These are phyloP conservation scores for Leccinum ochraceum DNA, from an alignment of 768 basidiomycete genomes.

Conservation along the genomic window DNA sequence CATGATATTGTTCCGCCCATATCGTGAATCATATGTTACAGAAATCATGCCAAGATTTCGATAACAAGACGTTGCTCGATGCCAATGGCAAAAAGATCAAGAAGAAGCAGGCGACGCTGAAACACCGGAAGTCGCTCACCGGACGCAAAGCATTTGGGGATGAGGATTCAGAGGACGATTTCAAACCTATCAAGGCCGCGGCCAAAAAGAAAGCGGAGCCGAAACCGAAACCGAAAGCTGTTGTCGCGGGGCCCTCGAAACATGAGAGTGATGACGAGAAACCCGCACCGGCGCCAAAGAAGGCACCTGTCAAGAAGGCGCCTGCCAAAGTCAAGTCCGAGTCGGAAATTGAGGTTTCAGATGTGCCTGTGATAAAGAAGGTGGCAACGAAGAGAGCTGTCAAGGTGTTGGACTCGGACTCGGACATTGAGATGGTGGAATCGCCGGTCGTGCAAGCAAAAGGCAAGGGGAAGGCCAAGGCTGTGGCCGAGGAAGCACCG, in stretches of 20 bases:
- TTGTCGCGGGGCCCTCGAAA: conserved; percentile 44
- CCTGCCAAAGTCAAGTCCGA: conserved; percentile 40
- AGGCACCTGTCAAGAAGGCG: conserved; percentile 34
- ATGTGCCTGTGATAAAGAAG: conserved; percentile 24
- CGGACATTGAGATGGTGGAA: conserved; percentile 36
- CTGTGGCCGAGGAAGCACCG: conserved; percentile 29
- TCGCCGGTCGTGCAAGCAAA: conserved; percentile 32
- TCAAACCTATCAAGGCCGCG: conserved; percentile 51
- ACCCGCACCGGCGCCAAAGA: conserved; percentile 29
- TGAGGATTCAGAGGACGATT: conserved; percentile 54
- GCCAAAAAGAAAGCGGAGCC: conserved; percentile 40
- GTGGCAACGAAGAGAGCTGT: conserved; percentile 21
- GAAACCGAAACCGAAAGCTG: conserved; percentile 25
- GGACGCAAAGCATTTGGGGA: conserved; percentile 40
- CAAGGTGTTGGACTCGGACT: conserved; percentile 37
- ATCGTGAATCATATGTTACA: conserved; percentile 21
- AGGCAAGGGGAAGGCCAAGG: conserved; percentile 48
- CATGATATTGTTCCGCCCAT: neutral
- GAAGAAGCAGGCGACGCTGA: conserved; percentile 57
- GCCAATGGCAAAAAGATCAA: conserved; percentile 54
- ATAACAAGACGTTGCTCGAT: conserved; percentile 45
- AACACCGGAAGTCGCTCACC: conserved; percentile 50
- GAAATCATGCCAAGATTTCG: conserved; percentile 45
- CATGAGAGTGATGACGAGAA: conserved; percentile 45
- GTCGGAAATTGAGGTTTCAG: conserved; percentile 38